Evolutionary conservation across 2,329 filamentous ascomycete species (phyloP), one percentile per base, ranked within the genome.

Genomic region (Verticillium nubilum): DNA sequence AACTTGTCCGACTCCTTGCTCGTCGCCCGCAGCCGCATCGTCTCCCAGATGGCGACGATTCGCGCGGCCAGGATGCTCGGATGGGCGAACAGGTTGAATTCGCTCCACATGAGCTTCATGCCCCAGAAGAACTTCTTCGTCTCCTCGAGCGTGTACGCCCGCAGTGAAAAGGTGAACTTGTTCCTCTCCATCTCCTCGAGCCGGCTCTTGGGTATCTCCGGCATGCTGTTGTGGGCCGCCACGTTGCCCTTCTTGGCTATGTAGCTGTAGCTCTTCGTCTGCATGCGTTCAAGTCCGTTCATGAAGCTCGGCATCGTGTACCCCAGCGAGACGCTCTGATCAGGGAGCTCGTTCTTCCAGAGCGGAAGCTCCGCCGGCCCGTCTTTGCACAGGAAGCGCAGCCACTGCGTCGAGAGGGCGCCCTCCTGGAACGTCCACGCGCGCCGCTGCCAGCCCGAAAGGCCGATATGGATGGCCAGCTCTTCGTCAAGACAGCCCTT

Each of bases 361-460:
- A 53, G 26, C 15, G 52, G 52, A 9, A 53, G 52, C 25, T 15
- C 25, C 6, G 52, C 26, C 15, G 52, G 26, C 26, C 52, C 52
- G 26, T 29, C 52, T 7, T 13, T 28, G 13, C 13, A 29, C 52
- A 53, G 25, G 31, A 62, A 67, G 54, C 66, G 62, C 6, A 67
- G 37, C 2, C 63, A 55, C 2, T 66, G 58, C 9, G 62, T 54
- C 1, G 66, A 63, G 5, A 68, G 61, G 10, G 62, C 54, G 7
- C 66, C 59, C 57, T 68, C 66, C 54, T 68, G 66, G 54, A 67
- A 62, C 2, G 66, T 64, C 66, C 66, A 68, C 15, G 64, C 64
- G 4, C 66, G 61, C 15, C 52, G 53, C 15, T 23, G 35, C 57
- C 57, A 55, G 17, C 33, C 57, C 10, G 57, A 58, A 2, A 53